Conservation (phyloP, 1,139 yeast species). For the Pichia sp. region DNA sequence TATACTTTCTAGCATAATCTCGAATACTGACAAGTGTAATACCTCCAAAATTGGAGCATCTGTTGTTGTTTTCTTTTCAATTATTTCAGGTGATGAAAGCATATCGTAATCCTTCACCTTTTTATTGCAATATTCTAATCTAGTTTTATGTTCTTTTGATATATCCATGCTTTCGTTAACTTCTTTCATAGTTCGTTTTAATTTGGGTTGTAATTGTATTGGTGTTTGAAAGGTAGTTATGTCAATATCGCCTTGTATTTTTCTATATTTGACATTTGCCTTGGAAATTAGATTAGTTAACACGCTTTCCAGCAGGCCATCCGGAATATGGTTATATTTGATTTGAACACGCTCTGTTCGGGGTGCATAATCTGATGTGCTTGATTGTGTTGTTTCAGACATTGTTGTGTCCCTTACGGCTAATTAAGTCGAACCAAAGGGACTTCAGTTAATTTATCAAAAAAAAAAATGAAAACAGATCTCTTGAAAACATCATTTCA, state of each 20-base stretch:
- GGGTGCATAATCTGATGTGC: background rate
- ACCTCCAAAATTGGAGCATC: slow-evolving; percentile 8
- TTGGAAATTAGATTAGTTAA: slow-evolving; percentile 6
- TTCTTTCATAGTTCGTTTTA: background rate
- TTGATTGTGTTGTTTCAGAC: background rate
- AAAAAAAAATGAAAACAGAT: too few relatives aligned
- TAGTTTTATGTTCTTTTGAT: background rate
- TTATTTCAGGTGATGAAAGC: background rate
- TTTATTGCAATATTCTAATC: slow-evolving; percentile 1
- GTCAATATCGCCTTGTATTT: slow-evolving; percentile 11
- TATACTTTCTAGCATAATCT: slow-evolving; percentile 9
- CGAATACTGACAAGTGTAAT: background rate
- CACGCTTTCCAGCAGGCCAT: slow-evolving; percentile 6
- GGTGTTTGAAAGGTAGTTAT: background rate
- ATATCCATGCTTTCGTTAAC: slow-evolving; percentile 31
- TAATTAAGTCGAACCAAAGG: too few relatives aligned
- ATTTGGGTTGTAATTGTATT: slow-evolving; percentile 17
- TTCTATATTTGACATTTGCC: slow-evolving; percentile 4
- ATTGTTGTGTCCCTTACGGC: background rate
- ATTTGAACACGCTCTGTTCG: slow-evolving; percentile 1
- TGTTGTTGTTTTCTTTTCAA: background rate
- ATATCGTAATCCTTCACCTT: slow-evolving; percentile 1
- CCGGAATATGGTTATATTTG: slow-evolving; percentile 8
- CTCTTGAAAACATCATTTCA: background rate
- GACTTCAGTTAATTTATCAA: too few relatives aligned